Evolutionary conservation across 129 eudicot species (phyloP).

Genomic region (Dittrichia graveolens): DNA sequence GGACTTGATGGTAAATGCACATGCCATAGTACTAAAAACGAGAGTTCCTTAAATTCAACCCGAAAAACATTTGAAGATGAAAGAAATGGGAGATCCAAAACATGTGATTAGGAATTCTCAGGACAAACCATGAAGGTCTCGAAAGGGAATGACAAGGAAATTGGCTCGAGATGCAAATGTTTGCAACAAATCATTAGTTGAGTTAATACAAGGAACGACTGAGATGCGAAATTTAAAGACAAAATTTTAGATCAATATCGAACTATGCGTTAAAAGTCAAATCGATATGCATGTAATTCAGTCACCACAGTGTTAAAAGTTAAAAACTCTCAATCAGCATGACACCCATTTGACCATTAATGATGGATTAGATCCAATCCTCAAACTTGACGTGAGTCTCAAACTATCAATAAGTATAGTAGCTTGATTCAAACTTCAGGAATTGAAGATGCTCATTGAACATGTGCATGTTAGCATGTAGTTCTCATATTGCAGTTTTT

Average conservation of each 20-base stretch:
- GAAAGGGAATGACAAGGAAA: no score
- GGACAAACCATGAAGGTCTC: no score
- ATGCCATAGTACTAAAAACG: no score
- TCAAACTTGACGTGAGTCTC: conserved; percentile 29
- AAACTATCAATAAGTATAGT: conserved; percentile 6
- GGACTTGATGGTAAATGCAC: no score
- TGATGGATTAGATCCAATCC: conserved; percentile 27
- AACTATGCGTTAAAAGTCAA: background rate
- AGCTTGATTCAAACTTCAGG: conserved; percentile 20
- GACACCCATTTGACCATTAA: conserved; percentile 30
- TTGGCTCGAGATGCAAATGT: no score
- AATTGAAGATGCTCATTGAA: conserved; percentile 15
- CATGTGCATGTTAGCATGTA: conserved; percentile 12
- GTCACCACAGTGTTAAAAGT: conserved; percentile 4
- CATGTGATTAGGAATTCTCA: no score
- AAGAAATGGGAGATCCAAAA: no score
- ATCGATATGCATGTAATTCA: conserved; percentile 2
- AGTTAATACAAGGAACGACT: background rate
- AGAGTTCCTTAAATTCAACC: no score
- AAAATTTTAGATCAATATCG: background rate
- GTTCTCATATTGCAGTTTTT: no score
- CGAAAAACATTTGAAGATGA: no score
- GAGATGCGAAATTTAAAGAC: background rate
- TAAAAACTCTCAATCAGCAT: background rate
- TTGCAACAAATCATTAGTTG: no score